Evolutionary conservation across 2,329 filamentous ascomycete species (phyloP), one percentile per base, ranked within the genome.

Genomic region (Phaeosphaeriaceae sp.): DNA sequence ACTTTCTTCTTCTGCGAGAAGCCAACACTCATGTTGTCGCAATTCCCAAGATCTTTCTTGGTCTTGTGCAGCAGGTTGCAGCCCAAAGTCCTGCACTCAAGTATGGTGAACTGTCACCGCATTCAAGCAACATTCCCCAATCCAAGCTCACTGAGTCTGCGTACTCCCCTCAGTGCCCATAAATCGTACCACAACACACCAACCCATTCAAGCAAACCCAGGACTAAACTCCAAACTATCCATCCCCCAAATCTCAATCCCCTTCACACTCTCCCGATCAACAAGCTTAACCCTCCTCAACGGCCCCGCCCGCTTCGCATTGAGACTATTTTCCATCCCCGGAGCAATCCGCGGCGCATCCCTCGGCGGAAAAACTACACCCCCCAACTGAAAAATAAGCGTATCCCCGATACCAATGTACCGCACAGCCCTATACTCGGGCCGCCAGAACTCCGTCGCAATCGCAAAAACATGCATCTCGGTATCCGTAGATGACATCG

Each of bases 181-280:
- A n/a, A n/a, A n/a, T n/a, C n/a, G n/a, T n/a, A n/a, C n/a, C 2
- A 18, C 16, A 20, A 6, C 17, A 16, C 8, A n/a, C 8, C 9
- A 30, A 13, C 28, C 12, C 7, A 9, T 17, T 66, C 52, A 69
- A 32, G 62, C 54, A 42, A 64, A 71, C 7, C 46, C 48, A 1
- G 66, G 54, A 30, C 71, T 66, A 42, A 73, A 71, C 37, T 71
- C 66, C 3, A 42, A 56, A 8, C 58, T 61, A 53, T 80, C 78
- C 67, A 78, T 54, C 1, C 71, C 68, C 75, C 76, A 80, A 36
- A 80, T 77, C 46, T 77, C 76, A 20, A 76, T 63, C 50, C 75
- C 58, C 38, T 69, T 64, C 1, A 77, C 74, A 33, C 69, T 73
- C 4, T 72, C 71, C 47, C 56, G 49, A n/a, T 55, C 59, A 1